Base-by-base conservation (phyloP, 2,329 filamentous ascomycete species). In the Colletotrichum endophyticum region DNA sequence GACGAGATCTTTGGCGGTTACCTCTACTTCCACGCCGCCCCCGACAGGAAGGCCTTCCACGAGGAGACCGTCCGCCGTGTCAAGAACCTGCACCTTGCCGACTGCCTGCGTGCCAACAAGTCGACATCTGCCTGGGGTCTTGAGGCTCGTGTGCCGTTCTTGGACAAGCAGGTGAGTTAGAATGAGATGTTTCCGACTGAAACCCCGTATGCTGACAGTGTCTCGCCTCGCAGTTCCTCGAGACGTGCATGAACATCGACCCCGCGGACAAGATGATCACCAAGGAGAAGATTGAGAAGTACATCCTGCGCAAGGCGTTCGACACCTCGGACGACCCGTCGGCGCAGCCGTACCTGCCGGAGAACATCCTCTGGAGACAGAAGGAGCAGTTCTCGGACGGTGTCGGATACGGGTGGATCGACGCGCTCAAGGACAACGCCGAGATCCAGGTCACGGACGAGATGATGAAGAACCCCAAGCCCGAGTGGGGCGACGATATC, bases 311-410 rank as follows among this genome's bases (percentile, higher is more conserved):
- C 84, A 98, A 98, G 88, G 98, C 97, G 4, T 99, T 99, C 84
- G 97, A 99, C 87, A 98, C 96, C 34, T 92, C 91, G 64, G 95
- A 96, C 83, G 95, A 98, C 86, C 95, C 96, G 19, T 93, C 90
- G 64, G 91, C 90, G 66, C 87, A 94, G 85, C 93, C 97, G 12
- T 99, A 99, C 88, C 92, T 99, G n/a, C 97, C 98, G 9, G 94
- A 98, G 22, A 93, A 96, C 85, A 99, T 99, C 81, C 93, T 99
- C 73, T 99, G 95, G 95, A 92, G 98, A 84, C 98, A 99, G 88
- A 99, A 99, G 92, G 97, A 99, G 89, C 97, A 99, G 88, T 99
- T 99, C 90, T 98, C 94, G 75, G 98, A 99, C 82, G 98, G 97
- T 84, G 97, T 99, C 74, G 97, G 97, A 74, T 99, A 99, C 88